phyloP scores from a whole-genome alignment of 148 eudicot genomes.

The Amaranthus hypochondriacus region DNA sequence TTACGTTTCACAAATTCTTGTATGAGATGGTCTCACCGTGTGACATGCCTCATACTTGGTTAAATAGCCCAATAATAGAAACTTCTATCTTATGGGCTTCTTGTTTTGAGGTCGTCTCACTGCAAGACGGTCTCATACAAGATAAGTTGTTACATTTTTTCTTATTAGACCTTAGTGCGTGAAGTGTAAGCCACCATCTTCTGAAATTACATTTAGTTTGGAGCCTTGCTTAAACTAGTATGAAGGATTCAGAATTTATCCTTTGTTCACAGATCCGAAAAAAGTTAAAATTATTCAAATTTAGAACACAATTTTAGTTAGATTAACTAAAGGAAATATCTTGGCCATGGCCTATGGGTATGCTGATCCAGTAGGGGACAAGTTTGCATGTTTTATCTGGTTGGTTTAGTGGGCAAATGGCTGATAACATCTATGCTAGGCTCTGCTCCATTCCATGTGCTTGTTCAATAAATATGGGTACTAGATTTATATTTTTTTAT shows the following conservation, averaged over 20 bases:
- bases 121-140: too few species aligned
- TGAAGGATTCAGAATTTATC: neutral
- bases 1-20: neutral
- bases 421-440: slow-evolving; percentile 5
- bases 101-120: too few species aligned
- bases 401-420: slow-evolving; percentile 12
- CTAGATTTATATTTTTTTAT: neutral
- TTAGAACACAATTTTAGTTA: neutral
- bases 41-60: too few species aligned
- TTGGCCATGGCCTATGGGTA: neutral
- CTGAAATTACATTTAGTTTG: neutral
- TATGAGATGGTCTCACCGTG: too few species aligned
- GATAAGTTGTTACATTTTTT: neutral
- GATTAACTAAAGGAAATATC: neutral
- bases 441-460: slow-evolving; percentile 12
- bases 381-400: slow-evolving; percentile 7
- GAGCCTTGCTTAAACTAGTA: neutral
- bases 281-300: neutral
- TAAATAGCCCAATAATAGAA: too few species aligned
- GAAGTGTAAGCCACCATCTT: neutral
- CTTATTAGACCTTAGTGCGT: neutral
- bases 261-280: neutral
- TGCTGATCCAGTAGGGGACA: neutral
- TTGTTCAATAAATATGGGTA: neutral
- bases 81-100: too few species aligned